Conservation (phyloP, 495 filamentous ascomycete species). For the Penicillium taxi region DNA sequence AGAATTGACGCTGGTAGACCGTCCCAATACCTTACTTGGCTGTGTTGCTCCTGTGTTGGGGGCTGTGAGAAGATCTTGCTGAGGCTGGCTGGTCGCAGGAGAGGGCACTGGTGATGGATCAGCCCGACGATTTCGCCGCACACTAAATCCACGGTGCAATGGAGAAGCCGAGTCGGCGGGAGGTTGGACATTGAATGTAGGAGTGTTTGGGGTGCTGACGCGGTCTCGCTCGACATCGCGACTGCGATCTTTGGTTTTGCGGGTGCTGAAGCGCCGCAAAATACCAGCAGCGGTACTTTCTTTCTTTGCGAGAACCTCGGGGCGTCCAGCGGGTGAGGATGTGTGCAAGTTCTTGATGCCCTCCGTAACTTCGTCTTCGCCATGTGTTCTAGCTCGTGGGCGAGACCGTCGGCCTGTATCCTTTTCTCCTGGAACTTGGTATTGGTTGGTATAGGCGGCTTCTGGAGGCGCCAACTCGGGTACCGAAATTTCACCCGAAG, state of each 20-base stretch:
- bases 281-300: conserved; percentile 84
- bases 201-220: conserved; percentile 53
- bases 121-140: conserved; percentile 60
- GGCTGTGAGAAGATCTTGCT: conserved; percentile 64
- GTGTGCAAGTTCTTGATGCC: conserved; percentile 65
- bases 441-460: conserved; percentile 88
- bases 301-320: conserved; percentile 65
- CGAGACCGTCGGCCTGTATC: conserved; percentile 69
- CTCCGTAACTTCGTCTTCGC: conserved; percentile 84
- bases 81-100: conserved; percentile 59
- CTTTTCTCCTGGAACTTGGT: conserved; percentile 76
- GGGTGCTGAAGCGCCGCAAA: conserved; percentile 82
- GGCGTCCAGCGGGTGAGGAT: conserved; percentile 40
- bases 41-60: conserved; percentile 51
- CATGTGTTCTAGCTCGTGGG: conserved; percentile 84
- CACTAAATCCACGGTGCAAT: conserved; percentile 72
- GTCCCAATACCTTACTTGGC: conserved; percentile 56
- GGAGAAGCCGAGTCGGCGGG: conserved; percentile 54
- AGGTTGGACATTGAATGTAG: conserved; percentile 64
- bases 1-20: conserved; percentile 81
- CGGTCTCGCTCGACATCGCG: conserved; percentile 46
- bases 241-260: conserved; percentile 53
- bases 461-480: conserved; percentile 73
- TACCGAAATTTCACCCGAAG: conserved; percentile 56
- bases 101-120: conserved; percentile 46